Conservation (phyloP, 1,139 yeast species). For the Yamadazyma buinensis region DNA sequence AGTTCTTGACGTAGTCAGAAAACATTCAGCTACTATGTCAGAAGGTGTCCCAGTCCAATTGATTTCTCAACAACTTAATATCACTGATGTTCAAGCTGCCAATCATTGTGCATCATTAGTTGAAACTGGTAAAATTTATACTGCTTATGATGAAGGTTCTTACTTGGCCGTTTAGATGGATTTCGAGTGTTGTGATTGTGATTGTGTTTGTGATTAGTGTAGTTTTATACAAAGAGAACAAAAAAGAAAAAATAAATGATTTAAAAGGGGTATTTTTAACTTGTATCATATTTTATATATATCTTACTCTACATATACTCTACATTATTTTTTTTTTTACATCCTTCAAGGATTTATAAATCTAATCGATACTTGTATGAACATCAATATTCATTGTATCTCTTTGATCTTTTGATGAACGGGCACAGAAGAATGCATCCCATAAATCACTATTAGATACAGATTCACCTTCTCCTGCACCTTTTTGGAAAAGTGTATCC, state of each 20-base stretch:
- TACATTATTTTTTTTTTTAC: too few species aligned
- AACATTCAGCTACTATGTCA: slow-evolving; percentile 53
- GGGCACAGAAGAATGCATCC: slow-evolving; percentile 52
- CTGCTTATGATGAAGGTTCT: slow-evolving; percentile 63
- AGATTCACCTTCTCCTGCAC: slow-evolving; percentile 49
- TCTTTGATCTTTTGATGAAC: slow-evolving; percentile 13
- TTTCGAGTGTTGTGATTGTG: slow-evolving; percentile 1
- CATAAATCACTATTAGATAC: slow-evolving; percentile 56
- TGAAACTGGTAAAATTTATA: slow-evolving; percentile 64
- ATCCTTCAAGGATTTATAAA: too few species aligned
- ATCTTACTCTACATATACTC: not conserved
- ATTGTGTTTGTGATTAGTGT: too few species aligned
- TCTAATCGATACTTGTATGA: slow-evolving; percentile 9
- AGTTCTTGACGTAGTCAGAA: slow-evolving; percentile 48
- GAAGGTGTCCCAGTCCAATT: slow-evolving; percentile 71
- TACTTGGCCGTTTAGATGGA: slow-evolving; percentile 44
- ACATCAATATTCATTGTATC: slow-evolving; percentile 16
- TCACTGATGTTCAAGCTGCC: slow-evolving; percentile 48
- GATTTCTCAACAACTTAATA: slow-evolving; percentile 52
- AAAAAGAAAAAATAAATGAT: too few species aligned
- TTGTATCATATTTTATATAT: not conserved
- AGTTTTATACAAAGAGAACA: too few species aligned
- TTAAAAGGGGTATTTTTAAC: not conserved
- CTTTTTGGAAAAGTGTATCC: slow-evolving; percentile 38
- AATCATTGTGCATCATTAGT: slow-evolving; percentile 49